Evolutionary conservation across 2,329 filamentous ascomycete genomes (phyloP), one percentile per base, ranked within the genome.

Genomic region (Fusarium siculi): DNA sequence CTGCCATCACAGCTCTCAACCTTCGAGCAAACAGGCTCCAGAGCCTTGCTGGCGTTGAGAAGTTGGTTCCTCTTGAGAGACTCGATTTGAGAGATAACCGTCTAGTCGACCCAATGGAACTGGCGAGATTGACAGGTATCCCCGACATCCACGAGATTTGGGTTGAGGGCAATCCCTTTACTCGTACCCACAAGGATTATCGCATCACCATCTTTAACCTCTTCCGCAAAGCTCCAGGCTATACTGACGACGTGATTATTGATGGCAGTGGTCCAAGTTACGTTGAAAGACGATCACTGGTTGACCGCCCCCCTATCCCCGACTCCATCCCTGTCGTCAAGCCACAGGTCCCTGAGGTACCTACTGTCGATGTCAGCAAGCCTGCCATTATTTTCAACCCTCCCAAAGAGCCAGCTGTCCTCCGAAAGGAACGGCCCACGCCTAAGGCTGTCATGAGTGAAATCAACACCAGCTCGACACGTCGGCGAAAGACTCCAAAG

Each of bases 131-230:
- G 66, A 98, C 96, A 2, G 92, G 93, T 58, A 95, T 98, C 57
- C 95, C 96, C 32, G 93, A 98, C 59, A 93, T 99, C 74, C 91
- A 92, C 66, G 96, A 98, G 81, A 92, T 99, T 37, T 99, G 95
- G 88, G 93, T 99, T 21, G 90, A 93, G 69, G 94, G 94, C 28
- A 99, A 99, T 77, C 94, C 95, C 1, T 98, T 98, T 78, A 93
- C 93, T 47, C 94, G 93, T 76, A 95, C 94, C 2, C 94, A 98
- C 80, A 88, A 92, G 66, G 91, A 93, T 76, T 97, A 97, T 80
- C 91, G 96, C 54, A 87, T 97, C 73, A 93, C 91, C 25, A 97
- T 98, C 71, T 98, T 99, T 90, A 99, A 98, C 78, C 87, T 98
- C 5, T 99, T 99, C 86, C 91, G 96, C 72, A 92, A 90, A 66